phyloP scores from a whole-genome alignment of 2,329 filamentous ascomycete genomes.

The Bretziella fagacearum region DNA sequence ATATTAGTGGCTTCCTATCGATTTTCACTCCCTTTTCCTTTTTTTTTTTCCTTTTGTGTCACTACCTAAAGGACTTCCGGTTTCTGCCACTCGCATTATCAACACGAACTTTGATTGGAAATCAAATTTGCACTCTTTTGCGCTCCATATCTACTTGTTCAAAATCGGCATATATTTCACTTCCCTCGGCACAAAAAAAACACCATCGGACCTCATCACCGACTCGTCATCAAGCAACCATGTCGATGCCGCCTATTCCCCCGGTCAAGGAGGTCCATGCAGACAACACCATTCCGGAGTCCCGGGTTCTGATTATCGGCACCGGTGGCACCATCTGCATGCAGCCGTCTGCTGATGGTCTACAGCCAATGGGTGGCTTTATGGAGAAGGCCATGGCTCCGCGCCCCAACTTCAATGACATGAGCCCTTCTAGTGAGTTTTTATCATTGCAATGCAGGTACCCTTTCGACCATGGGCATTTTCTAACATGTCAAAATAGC shows the following conservation, averaged over 20 bases:
- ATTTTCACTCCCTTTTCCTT: no score
- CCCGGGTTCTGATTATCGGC: constrained; percentile 74
- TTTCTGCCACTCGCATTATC: no score
- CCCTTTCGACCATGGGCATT: neutral
- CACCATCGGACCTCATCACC: neutral
- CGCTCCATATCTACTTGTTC: no score
- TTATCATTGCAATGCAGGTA: neutral
- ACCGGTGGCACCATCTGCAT: constrained; percentile 87
- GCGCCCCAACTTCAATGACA: constrained; percentile 71
- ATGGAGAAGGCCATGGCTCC: constrained; percentile 67
- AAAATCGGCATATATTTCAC: no score
- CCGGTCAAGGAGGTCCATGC: constrained; percentile 14
- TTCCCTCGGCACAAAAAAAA: neutral
- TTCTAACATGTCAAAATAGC: constrained; percentile 20
- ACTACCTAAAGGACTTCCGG: no score
- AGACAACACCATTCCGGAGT: constrained; percentile 41
- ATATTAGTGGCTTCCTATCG: no score
- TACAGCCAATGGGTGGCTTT: constrained; percentile 67
- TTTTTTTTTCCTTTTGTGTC: no score
- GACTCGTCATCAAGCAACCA: constrained; percentile 1
- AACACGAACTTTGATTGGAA: no score
- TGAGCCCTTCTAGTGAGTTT: constrained; percentile 20
- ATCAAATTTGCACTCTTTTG: no score
- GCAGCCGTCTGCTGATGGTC: constrained; percentile 62
- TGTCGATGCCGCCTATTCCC: constrained; percentile 13